Evolutionary conservation across 768 basidiomycete species (phyloP).

Genomic region (Hypsizygus marmoreus): DNA sequence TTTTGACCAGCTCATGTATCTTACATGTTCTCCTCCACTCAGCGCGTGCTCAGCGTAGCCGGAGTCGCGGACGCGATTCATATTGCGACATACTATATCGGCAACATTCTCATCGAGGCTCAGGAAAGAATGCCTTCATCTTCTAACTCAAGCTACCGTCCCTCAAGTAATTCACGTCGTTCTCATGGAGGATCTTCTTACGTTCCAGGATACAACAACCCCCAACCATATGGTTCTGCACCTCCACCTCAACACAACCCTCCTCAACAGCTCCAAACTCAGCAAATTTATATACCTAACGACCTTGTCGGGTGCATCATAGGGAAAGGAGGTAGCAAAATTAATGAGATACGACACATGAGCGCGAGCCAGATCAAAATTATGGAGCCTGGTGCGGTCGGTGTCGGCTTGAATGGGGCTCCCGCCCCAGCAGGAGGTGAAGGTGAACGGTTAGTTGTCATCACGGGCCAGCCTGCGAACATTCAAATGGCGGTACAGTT

Average conservation of each 20-base stretch:
- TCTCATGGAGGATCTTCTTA: constrained; percentile 60
- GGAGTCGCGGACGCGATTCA: constrained; percentile 99
- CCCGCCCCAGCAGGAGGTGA: constrained; percentile 75
- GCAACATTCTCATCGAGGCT: constrained; percentile 94
- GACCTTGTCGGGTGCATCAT: constrained; percentile 97
- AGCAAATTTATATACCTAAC: constrained; percentile 98
- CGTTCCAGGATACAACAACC: constrained; percentile 64
- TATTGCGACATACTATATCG: constrained; percentile 99
- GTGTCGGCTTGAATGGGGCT: constrained; percentile 66
- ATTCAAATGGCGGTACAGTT: constrained; percentile 96
- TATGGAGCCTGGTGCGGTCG: constrained; percentile 91
- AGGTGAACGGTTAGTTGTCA: constrained; percentile 91
- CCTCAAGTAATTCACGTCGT: constrained; percentile 58
- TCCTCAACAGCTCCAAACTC: constrained; percentile 83
- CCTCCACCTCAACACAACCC: constrained; percentile 55
- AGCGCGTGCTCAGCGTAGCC: constrained; percentile 97
- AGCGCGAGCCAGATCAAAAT: constrained; percentile 97
- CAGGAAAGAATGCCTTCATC: constrained; percentile 81
- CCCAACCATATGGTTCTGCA: constrained; percentile 43
- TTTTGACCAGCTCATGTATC: constrained; percentile 8
- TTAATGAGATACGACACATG: constrained; percentile 97
- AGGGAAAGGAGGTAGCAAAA: constrained; percentile 97
- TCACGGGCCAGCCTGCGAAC: constrained; percentile 92
- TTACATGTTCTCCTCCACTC: constrained; percentile 20
- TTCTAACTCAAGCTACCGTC: constrained; percentile 67